Conservation (phyloP, 2,329 filamentous ascomycete species). For the Claviceps africana region DNA sequence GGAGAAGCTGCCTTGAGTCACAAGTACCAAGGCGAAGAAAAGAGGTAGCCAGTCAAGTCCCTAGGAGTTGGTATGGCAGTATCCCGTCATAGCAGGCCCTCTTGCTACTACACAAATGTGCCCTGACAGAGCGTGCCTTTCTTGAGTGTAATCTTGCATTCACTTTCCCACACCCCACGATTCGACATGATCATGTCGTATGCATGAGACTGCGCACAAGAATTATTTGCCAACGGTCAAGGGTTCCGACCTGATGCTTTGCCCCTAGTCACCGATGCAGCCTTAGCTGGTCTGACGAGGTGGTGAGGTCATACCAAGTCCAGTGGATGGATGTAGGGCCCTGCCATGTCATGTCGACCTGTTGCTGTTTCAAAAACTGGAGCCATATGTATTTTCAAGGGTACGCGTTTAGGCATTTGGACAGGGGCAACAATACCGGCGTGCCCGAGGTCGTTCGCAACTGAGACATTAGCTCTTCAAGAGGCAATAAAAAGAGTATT, state of each 20-base stretch:
- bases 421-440: neutral
- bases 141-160: neutral
- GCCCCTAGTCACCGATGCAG: neutral
- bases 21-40: too few species aligned
- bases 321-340: neutral
- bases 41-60: too few species aligned
- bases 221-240: neutral
- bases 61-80: neutral
- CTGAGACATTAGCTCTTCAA: conserved; percentile 3
- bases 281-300: neutral
- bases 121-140: neutral
- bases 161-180: neutral
- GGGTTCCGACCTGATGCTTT: neutral
- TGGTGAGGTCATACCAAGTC: neutral
- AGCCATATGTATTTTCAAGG: neutral
- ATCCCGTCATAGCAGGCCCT: neutral
- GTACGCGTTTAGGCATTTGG: neutral
- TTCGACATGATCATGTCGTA: neutral
- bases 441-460: neutral
- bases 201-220: neutral
- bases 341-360: neutral
- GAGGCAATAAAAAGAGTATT: neutral
- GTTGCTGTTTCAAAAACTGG: neutral
- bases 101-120: neutral
- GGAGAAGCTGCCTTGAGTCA: too few species aligned